These are phyloP conservation scores for Podaxis sp. DNA, from an alignment of 768 basidiomycete species.

Conservation along the genomic window DNA sequence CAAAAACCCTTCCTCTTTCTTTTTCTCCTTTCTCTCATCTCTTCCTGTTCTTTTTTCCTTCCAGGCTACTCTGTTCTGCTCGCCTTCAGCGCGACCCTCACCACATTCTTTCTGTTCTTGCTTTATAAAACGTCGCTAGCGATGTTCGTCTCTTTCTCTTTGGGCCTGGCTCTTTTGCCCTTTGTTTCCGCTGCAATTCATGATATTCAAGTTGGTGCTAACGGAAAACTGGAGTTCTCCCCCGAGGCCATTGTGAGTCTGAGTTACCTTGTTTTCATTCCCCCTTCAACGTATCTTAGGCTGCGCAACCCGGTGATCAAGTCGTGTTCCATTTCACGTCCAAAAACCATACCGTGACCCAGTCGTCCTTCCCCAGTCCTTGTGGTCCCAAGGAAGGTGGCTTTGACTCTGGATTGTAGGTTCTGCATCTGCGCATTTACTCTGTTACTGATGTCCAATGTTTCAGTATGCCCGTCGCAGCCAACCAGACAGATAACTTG, in stretches of 20 bases:
- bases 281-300: conserved; percentile 22
- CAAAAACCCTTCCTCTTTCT: conserved; percentile 12
- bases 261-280: background rate
- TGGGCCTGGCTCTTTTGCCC: conserved; percentile 47
- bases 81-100: conserved; percentile 16
- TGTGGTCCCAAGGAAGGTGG: conserved; percentile 49
- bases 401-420: conserved; percentile 56
- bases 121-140: conserved; percentile 35
- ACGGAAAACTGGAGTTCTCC: conserved; percentile 35
- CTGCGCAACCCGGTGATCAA: conserved; percentile 49
- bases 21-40: conserved; percentile 23
- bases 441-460: conserved; percentile 8
- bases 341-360: conserved; percentile 53
- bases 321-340: conserved; percentile 59
- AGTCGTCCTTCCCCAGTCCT: conserved; percentile 48
- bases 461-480: conserved; percentile 45
- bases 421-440: conserved; percentile 12
- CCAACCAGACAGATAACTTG: conserved; percentile 42
- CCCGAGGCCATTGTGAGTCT: conserved; percentile 51
- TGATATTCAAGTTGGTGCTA: conserved; percentile 51
- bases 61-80: conserved; percentile 15
- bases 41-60: conserved; percentile 21
- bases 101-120: conserved; percentile 24
- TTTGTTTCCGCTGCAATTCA: conserved; percentile 44
- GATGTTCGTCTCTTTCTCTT: conserved; percentile 40